Percentiles rank a stretch among this genome's conserved stretches.
These are phyloP conservation scores for Stylonectria norvegica DNA, from an alignment of 2,329 filamentous ascomycete species.

Conservation along the genomic window DNA sequence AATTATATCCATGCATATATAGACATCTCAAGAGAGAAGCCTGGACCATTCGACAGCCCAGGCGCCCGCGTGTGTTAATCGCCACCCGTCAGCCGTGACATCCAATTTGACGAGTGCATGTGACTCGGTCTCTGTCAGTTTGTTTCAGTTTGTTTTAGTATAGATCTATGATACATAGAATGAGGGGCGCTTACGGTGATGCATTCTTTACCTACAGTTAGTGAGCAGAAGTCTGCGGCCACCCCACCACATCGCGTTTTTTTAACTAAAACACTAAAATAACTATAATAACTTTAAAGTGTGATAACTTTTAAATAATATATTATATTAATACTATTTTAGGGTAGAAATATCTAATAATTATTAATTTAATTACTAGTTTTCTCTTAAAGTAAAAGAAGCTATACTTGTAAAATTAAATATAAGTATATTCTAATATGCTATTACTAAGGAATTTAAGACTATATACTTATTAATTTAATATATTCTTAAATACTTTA, in stretches of 20 bases:
- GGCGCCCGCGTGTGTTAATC: no score
- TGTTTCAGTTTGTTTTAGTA: no score
- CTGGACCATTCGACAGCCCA: no score
- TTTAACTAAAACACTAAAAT: background rate
- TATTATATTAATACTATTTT: background rate
- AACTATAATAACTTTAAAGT: background rate
- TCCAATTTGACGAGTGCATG: no score
- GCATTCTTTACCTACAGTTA: conserved; percentile 34
- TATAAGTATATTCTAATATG: background rate
- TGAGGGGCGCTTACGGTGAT: no score
- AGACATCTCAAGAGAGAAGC: no score
- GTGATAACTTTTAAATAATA: background rate
- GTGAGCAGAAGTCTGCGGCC: background rate
- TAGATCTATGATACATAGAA: no score
- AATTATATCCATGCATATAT: no score
- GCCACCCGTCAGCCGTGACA: no score
- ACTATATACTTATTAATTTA: background rate
- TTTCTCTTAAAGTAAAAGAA: background rate
- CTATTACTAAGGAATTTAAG: background rate
- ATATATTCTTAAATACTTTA: background rate
- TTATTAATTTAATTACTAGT: background rate
- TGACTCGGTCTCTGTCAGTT: no score
- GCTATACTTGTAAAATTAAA: background rate
- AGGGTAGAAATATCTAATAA: background rate
- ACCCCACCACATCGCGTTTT: background rate